Evolutionary conservation across 371 early-diverging fungal species (phyloP).

Genomic region (Capniomyces stellatus): DNA sequence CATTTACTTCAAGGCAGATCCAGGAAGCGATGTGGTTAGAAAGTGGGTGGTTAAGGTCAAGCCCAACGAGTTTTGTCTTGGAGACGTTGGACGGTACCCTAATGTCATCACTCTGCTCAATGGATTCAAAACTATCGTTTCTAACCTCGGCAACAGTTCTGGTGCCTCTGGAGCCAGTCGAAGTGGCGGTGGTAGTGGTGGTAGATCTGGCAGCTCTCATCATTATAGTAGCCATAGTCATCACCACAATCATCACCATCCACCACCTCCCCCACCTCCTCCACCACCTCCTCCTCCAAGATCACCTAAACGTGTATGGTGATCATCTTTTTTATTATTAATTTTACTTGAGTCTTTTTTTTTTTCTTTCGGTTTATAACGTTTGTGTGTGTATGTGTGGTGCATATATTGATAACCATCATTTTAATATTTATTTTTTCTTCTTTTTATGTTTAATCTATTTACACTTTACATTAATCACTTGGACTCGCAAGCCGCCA

Average conservation of each 20-base stretch:
- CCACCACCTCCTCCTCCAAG: background rate
- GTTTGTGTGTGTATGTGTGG: too few species aligned
- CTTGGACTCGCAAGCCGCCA: too few species aligned
- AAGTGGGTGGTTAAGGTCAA: conserved; percentile 36
- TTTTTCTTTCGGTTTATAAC: too few species aligned
- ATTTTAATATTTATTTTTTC: too few species aligned
- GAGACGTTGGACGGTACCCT: conserved; percentile 32
- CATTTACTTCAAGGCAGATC: conserved; percentile 21
- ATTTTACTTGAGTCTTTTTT: too few species aligned
- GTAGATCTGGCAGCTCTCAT: background rate
- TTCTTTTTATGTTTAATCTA: too few species aligned
- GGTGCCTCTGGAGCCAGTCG: too few species aligned
- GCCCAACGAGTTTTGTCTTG: conserved; percentile 39
- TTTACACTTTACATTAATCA: too few species aligned
- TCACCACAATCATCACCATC: background rate
- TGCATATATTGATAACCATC: too few species aligned
- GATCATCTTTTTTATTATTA: too few species aligned
- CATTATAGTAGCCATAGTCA: background rate
- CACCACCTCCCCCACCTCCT: background rate
- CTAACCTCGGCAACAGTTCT: too few species aligned
- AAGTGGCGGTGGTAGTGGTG: background rate
- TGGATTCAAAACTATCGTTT: conserved; percentile 40
- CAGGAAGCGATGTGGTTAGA: conserved; percentile 8
- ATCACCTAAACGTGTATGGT: background rate
- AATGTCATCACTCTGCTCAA: conserved; percentile 38